Evolutionary conservation across 306 rosid species (phyloP), one percentile per base, ranked within the genome.

Genomic region (Datisca glomerata): DNA sequence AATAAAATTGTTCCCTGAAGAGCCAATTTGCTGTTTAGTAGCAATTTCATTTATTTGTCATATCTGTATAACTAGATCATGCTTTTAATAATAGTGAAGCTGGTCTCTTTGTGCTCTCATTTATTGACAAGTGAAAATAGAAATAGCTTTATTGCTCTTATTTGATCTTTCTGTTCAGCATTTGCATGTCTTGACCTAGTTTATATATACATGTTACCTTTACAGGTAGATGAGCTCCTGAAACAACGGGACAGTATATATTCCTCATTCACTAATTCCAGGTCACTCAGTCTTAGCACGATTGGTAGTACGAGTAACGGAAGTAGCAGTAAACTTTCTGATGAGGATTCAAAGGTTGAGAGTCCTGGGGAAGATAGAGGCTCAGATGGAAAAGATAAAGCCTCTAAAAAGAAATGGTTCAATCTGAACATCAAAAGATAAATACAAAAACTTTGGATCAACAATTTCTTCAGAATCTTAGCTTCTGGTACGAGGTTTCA

Each of bases 171-270:
- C n/a, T n/a, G n/a, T n/a, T n/a, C n/a, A n/a, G n/a, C n/a, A n/a
- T n/a, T n/a, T n/a, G n/a, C n/a, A n/a, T n/a, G n/a, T n/a, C n/a
- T n/a, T n/a, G n/a, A n/a, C n/a, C n/a, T n/a, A n/a, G n/a, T n/a
- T n/a, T n/a, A n/a, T n/a, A n/a, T n/a, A n/a, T n/a, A n/a, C n/a
- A 28, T 28, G 33, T 28, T 8, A 1, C 36, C 36, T 8, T 8
- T 31, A 14, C 94, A 91, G 98, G 98, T 91, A 9, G 98, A 84
- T 20, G 98, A 91, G 70, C 84, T 91, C 67, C 85, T 91, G 67
- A 91, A 80, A 73, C 85, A 80, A 65, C 69, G 96, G 57, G 98
- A 91, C 41, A 44, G 45, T 41, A 84, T 84, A 61, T 96, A 91
- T 32, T 77, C 85, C 18, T 44, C 98, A 38, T 91, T 91, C 56